These are phyloP conservation scores for Pseudozyma thailandica DNA, from an alignment of 1,284 basidiomycete genomes.

Conservation along the genomic window DNA sequence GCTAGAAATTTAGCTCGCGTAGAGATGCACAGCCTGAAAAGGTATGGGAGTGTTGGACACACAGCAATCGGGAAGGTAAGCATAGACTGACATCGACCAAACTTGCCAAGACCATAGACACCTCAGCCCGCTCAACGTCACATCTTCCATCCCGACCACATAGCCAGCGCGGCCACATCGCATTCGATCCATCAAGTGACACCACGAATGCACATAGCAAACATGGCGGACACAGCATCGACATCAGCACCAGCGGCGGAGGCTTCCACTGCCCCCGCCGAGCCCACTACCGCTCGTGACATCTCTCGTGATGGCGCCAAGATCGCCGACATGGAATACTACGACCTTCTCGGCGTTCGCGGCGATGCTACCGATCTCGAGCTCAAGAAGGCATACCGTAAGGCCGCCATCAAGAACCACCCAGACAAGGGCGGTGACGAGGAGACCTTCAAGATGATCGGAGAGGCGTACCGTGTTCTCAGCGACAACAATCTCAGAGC, in stretches of 20 bases:
- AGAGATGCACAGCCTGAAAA: conserved; percentile 4
- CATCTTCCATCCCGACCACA: background rate
- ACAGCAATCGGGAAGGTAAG: background rate
- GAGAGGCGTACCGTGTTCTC: conserved; percentile 73
- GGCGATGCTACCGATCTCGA: conserved; percentile 74
- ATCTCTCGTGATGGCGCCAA: conserved; percentile 64
- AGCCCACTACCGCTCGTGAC: conserved; percentile 47
- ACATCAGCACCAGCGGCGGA: conserved; percentile 19
- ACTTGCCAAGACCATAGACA: conserved; percentile 12
- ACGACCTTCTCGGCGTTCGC: conserved; percentile 66
- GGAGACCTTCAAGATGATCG: conserved; percentile 69
- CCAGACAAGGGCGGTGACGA: conserved; percentile 68
- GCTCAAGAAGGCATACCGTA: conserved; percentile 95
- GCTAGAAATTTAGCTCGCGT: background rate
- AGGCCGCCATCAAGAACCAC: conserved; percentile 88
- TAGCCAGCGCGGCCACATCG: too few species aligned
- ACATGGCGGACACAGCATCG: conserved; percentile 42
- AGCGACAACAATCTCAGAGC: conserved; percentile 79
- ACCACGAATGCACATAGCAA: conserved; percentile 1
- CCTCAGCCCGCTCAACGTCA: background rate
- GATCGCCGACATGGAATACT: conserved; percentile 68
- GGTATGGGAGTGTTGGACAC: too few species aligned
- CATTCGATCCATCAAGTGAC: background rate
- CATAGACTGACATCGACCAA: background rate
- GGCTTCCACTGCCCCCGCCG: conserved; percentile 12